Conservation (phyloP, 768 basidiomycete genomes). For the Galerina sulciceps region DNA sequence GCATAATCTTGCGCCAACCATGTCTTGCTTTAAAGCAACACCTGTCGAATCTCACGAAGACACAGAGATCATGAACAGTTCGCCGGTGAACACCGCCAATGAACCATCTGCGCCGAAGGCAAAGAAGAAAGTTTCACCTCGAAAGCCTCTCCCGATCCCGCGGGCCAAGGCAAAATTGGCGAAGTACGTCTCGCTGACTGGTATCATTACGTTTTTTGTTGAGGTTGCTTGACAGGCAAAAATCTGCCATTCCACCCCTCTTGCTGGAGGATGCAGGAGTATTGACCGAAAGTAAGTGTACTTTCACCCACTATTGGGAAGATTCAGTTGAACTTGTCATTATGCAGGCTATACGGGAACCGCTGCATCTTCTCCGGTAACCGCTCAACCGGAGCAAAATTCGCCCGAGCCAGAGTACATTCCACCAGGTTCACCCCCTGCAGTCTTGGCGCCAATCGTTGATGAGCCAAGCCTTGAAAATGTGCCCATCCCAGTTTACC, state of each 20-base stretch:
- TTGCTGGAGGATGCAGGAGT: constrained; percentile 54
- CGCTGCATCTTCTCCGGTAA: constrained; percentile 73
- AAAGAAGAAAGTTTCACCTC: constrained; percentile 54
- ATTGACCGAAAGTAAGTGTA: constrained; percentile 62
- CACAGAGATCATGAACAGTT: constrained; percentile 28
- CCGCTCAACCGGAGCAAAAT: constrained; percentile 47
- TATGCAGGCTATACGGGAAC: constrained; percentile 63
- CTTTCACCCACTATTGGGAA: not conserved
- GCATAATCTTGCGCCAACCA: constrained; percentile 40
- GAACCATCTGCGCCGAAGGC: constrained; percentile 40
- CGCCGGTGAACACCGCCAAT: constrained; percentile 25
- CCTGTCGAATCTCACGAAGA: constrained; percentile 42
- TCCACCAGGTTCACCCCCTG: constrained; percentile 34
- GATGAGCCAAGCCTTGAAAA: constrained; percentile 56
- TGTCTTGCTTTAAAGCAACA: constrained; percentile 46
- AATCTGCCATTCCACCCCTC: constrained; percentile 37
- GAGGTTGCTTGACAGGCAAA: constrained; percentile 29
- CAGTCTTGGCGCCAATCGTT: constrained; percentile 25
- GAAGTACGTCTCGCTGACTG: constrained; percentile 32
- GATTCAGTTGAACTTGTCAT: constrained; percentile 11
- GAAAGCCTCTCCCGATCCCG: constrained; percentile 44
- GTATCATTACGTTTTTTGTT: constrained; percentile 10
- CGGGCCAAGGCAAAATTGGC: constrained; percentile 37
- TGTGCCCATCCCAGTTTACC: constrained; percentile 71
- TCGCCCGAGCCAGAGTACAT: constrained; percentile 56